phyloP scores from a whole-genome alignment of 139 green algal species.

The Chlorella sp. region DNA sequence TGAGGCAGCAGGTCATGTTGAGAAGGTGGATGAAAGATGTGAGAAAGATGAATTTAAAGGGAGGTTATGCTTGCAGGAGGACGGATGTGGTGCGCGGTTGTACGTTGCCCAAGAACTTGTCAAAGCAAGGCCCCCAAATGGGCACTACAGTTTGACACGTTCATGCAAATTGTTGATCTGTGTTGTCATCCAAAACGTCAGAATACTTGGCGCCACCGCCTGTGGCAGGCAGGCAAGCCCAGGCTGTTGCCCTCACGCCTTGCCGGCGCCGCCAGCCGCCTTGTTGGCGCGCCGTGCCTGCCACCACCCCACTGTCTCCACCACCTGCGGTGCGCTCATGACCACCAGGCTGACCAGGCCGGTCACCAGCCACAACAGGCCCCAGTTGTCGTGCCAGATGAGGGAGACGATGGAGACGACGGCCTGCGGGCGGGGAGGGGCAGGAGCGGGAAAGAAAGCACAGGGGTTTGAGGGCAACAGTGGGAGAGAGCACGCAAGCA shows the following conservation, averaged over 20 bases:
- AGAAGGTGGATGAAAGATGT: too few species aligned
- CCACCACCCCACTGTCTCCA: not conserved
- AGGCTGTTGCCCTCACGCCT: not conserved
- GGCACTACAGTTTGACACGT: too few species aligned
- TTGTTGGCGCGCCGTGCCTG: not conserved
- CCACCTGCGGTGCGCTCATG: slow-evolving; percentile 34
- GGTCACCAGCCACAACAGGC: slow-evolving; percentile 45
- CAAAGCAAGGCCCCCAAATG: too few species aligned
- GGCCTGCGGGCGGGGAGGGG: not conserved
- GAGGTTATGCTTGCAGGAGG: too few species aligned
- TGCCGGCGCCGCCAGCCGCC: not conserved
- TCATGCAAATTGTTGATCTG: too few species aligned
- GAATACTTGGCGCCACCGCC: too few species aligned
- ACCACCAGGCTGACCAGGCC: slow-evolving; percentile 27
- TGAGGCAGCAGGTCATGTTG: too few species aligned
- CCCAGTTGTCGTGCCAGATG: slow-evolving; percentile 36
- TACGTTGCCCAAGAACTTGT: too few species aligned
- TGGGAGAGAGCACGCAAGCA: not conserved
- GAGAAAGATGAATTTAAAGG: too few species aligned
- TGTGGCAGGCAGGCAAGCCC: not conserved
- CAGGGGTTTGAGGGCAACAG: not conserved
- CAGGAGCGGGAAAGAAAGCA: not conserved
- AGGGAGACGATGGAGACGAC: slow-evolving; percentile 48
- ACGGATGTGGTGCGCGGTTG: too few species aligned
- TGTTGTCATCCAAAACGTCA: too few species aligned